A percentile compares a stretch with the other conserved stretches of the same genome.
Evolutionary conservation across 2,329 filamentous ascomycete species (phyloP).

Genomic region (Aspergillus japonicus): DNA sequence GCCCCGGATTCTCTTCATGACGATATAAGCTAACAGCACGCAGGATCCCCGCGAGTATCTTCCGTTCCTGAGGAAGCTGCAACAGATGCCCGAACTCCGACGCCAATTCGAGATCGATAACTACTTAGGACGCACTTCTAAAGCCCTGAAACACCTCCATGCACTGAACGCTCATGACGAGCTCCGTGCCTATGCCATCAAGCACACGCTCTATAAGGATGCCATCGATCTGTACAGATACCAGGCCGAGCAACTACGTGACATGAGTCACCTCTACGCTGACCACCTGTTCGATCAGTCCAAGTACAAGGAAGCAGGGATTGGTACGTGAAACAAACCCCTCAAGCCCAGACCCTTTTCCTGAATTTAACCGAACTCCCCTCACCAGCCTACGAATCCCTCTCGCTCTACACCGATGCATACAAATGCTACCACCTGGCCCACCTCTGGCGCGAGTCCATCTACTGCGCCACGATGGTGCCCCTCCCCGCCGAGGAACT

Average conservation of each 20-base stretch:
- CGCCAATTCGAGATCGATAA: conserved; percentile 86
- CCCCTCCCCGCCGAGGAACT: conserved; percentile 62
- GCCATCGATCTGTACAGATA: conserved; percentile 84
- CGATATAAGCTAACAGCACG: conserved; percentile 13
- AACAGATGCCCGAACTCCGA: conserved; percentile 68
- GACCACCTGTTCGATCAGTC: conserved; percentile 72
- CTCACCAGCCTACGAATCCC: conserved; percentile 72
- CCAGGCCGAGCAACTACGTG: conserved; percentile 63
- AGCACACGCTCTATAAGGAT: conserved; percentile 74
- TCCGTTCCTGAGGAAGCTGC: conserved; percentile 85
- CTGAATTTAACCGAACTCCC: background rate
- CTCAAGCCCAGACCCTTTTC: background rate
- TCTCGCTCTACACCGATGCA: conserved; percentile 70
- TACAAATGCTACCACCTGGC: conserved; percentile 81
- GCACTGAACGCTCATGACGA: conserved; percentile 73
- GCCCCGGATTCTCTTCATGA: background rate
- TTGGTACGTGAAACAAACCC: conserved; percentile 46
- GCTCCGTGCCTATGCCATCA: conserved; percentile 71
- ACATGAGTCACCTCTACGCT: conserved; percentile 77
- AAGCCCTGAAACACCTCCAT: conserved; percentile 76
- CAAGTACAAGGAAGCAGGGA: conserved; percentile 78
- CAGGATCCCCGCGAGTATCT: conserved; percentile 88
- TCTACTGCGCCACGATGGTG: conserved; percentile 73
- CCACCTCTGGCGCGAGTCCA: conserved; percentile 86
- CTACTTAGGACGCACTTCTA: conserved; percentile 71